These are phyloP conservation scores for Aspergillus fumigatus DNA, from an alignment of 2,329 filamentous ascomycete genomes.

Conservation along the genomic window DNA sequence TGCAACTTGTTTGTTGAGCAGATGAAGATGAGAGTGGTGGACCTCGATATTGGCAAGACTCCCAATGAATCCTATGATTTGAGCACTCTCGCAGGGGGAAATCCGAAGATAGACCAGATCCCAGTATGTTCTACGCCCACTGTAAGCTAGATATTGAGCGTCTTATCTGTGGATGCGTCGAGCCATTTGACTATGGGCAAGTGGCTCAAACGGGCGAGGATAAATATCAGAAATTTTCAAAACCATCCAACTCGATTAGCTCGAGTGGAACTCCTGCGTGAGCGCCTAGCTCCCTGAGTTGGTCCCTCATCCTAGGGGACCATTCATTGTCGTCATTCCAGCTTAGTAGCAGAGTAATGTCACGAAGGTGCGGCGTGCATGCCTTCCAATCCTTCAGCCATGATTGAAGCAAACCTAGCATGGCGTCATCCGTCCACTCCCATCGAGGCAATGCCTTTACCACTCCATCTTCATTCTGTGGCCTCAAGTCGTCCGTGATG, in stretches of 20 bases:
- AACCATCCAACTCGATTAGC: not conserved
- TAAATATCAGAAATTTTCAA: too few species aligned
- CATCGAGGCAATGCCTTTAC: not conserved
- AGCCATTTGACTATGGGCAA: too few species aligned
- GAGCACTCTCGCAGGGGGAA: not conserved
- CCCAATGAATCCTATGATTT: too few species aligned
- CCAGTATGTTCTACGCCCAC: not conserved
- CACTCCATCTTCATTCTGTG: constrained; percentile 4
- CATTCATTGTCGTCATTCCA: constrained; percentile 2
- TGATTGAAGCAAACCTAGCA: constrained; percentile 6
- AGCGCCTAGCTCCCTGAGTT: constrained; percentile 4
- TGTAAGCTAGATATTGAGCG: too few species aligned
- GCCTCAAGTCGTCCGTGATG: constrained; percentile 13
- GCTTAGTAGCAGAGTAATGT: constrained; percentile 3
- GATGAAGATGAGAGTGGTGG: too few species aligned
- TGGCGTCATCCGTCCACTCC: constrained; percentile 1
- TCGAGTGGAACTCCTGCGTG: constrained; percentile 4
- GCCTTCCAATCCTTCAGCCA: constrained; percentile 13
- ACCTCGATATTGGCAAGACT: too few species aligned
- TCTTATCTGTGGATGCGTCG: too few species aligned
- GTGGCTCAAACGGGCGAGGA: too few species aligned
- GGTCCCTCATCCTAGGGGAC: constrained; percentile 1
- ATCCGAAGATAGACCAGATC: not conserved
- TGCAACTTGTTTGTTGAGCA: too few species aligned
- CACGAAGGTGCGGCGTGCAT: constrained; percentile 8